phyloP scores from a whole-genome alignment of 176 grass and related monocot genomes.

The bread wheat (Triticum aestivum) region DNA sequence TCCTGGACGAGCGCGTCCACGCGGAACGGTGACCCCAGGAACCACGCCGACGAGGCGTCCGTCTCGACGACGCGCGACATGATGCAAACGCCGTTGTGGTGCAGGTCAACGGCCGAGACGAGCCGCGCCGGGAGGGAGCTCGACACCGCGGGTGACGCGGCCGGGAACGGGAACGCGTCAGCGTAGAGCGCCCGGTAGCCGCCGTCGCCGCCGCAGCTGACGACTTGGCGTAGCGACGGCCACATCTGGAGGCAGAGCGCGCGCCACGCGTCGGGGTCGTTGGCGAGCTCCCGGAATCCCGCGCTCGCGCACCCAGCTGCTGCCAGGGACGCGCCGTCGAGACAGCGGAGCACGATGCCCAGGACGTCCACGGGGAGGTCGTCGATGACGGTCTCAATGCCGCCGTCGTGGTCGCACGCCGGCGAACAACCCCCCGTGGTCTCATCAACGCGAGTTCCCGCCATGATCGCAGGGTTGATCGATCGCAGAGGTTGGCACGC shows the following conservation, averaged over 20 bases:
- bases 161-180: conserved; percentile 50
- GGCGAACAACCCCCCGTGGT: neutral
- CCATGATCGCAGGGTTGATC: neutral
- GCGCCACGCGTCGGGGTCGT: conserved; percentile 46
- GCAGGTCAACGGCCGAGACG: conserved; percentile 63
- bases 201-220: neutral
- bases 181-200: conserved; percentile 48
- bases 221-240: conserved; percentile 51
- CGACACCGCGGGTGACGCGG: neutral
- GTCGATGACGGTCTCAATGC: conserved; percentile 28
- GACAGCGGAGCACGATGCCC: conserved; percentile 36
- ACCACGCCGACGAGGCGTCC: conserved; percentile 51
- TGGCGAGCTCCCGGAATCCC: conserved; percentile 48
- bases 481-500: too few species aligned
- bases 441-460: neutral
- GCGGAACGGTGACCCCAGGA: conserved; percentile 58
- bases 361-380: conserved; percentile 69
- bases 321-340: conserved; percentile 65
- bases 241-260: conserved; percentile 61
- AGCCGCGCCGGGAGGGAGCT: conserved; percentile 19
- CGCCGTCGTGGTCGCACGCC: neutral
- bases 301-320: conserved; percentile 42
- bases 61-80: conserved; percentile 60
- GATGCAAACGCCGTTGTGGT: conserved; percentile 34
- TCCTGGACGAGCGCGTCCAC: conserved; percentile 49